Evolutionary conservation across 305 asterid genomes (phyloP).

Genomic region (Fraxinus albicans): DNA sequence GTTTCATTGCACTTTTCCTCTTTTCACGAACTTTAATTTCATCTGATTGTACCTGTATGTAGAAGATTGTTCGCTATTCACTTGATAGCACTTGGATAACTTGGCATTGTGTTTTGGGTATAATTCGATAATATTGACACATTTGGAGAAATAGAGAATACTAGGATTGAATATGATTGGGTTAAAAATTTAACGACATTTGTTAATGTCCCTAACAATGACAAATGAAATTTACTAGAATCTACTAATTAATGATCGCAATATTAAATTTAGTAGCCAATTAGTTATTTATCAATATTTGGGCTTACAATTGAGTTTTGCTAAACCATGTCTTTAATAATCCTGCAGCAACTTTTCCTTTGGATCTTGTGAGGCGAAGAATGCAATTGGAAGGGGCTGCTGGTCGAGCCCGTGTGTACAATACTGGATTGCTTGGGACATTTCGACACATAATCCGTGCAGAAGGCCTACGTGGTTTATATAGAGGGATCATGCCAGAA

Average conservation of each 20-base stretch:
- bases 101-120: neutral
- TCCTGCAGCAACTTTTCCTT: slow-evolving; percentile 80
- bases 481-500: slow-evolving; percentile 94
- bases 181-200: neutral
- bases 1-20: neutral
- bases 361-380: slow-evolving; percentile 97
- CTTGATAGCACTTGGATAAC: neutral
- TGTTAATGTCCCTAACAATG: neutral
- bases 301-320: neutral
- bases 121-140: neutral
- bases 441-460: slow-evolving; percentile 57
- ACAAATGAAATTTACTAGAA: neutral
- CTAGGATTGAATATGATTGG: neutral
- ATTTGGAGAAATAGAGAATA: neutral
- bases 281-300: neutral
- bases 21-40: neutral
- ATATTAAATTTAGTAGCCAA: neutral
- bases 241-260: neutral
- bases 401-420: slow-evolving; percentile 86
- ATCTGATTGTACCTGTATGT: neutral
- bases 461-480: slow-evolving; percentile 88
- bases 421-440: slow-evolving; percentile 72
- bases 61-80: neutral
- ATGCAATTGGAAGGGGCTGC: slow-evolving; percentile 94
- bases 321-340: neutral